A percentile compares a stretch with the other conserved stretches of the same genome.
Evolutionary conservation across 495 filamentous ascomycete genomes (phyloP).

Genomic region (Aspergillus panamensis): DNA sequence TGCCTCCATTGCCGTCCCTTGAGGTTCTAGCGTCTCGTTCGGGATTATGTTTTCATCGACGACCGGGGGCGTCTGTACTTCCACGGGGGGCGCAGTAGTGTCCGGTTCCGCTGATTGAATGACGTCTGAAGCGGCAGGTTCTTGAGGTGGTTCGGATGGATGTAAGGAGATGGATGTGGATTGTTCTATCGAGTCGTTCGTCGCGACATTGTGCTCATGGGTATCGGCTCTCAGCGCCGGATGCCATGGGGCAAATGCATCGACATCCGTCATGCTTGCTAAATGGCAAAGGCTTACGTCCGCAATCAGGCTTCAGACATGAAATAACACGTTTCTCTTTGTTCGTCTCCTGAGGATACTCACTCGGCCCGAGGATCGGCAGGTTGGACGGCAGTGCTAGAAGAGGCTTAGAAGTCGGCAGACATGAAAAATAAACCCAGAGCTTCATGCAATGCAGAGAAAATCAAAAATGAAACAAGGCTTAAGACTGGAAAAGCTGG

Average conservation of each 20-base stretch:
- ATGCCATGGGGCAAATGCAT: constrained; percentile 38
- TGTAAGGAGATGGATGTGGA: constrained; percentile 4
- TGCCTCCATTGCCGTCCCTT: background rate
- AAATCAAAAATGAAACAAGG: background rate
- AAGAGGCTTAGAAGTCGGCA: constrained; percentile 3
- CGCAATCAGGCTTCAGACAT: constrained; percentile 5
- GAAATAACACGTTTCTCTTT: constrained; percentile 17
- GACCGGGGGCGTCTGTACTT: background rate
- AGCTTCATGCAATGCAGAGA: background rate
- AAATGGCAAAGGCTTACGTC: constrained; percentile 9
- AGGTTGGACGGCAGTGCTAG: constrained; percentile 11
- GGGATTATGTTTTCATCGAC: background rate
- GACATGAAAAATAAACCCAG: constrained; percentile 8
- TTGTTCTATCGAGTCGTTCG: constrained; percentile 13
- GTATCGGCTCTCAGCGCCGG: constrained; percentile 38
- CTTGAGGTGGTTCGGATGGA: constrained; percentile 1
- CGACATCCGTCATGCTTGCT: constrained; percentile 21
- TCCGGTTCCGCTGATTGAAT: background rate
- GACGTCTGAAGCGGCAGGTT: background rate
- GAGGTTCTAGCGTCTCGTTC: constrained; percentile 2
- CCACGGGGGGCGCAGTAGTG: background rate
- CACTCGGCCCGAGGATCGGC: constrained; percentile 17
- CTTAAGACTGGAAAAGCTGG: background rate
- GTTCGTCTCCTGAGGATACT: background rate
- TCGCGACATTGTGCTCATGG: constrained; percentile 10